These are phyloP conservation scores for Syzygium grande DNA, from an alignment of 345 rosid genomes.

Conservation along the genomic window DNA sequence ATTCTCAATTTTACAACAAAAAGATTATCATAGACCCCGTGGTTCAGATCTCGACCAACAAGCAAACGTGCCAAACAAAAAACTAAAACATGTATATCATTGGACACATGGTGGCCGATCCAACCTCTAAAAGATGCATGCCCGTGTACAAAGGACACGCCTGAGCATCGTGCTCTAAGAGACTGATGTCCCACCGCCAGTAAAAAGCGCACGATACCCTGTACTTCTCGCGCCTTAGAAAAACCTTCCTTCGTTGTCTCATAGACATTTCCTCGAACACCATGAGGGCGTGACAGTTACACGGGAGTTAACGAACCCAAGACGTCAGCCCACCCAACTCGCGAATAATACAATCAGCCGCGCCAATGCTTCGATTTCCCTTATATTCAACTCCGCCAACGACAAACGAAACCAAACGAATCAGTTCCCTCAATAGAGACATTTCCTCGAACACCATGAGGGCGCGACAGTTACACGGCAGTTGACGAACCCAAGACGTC, in stretches of 20 bases:
- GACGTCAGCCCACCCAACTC: not conserved
- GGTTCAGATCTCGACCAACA: not conserved
- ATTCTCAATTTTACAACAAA: not conserved
- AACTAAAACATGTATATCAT: not conserved
- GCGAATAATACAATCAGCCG: not conserved
- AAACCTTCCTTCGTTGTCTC: not conserved
- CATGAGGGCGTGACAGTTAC: not conserved
- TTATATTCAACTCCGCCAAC: not conserved
- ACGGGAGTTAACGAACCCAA: not conserved
- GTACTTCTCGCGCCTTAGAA: not conserved
- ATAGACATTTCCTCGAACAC: not conserved
- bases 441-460: not conserved
- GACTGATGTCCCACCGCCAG: not conserved
- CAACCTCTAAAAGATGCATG: not conserved
- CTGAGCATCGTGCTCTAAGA: not conserved
- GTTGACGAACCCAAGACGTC: not conserved
- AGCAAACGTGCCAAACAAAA: not conserved
- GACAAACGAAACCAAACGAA: not conserved
- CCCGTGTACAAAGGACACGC: not conserved
- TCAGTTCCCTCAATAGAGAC: not conserved
- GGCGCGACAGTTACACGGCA: not conserved
- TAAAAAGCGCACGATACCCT: not conserved
- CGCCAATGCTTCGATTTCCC: not conserved
- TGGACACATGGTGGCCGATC: not conserved
- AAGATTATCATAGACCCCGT: not conserved